A percentile compares a stretch with the other conserved stretches of the same genome.
Conservation (phyloP, 768 basidiomycete species). For the Pholiota conissans region DNA sequence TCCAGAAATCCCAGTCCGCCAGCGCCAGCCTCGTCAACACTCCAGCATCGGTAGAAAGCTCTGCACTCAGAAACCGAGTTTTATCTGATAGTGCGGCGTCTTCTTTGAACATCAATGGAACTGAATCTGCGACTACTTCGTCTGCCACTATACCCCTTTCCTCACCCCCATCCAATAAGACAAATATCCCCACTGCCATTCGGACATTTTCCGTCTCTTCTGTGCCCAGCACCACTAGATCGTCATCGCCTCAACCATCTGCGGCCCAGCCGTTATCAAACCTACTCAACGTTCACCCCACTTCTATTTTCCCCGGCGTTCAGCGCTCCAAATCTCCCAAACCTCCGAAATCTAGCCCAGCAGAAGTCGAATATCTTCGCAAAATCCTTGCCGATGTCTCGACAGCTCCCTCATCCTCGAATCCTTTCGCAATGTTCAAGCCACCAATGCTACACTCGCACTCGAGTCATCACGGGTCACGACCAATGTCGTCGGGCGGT, state of each 20-base stretch:
- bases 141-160: background rate
- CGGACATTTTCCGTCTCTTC: constrained; percentile 4
- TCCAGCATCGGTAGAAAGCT: background rate
- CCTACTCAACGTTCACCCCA: constrained; percentile 1
- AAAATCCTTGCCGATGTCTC: constrained; percentile 67
- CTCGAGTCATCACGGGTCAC: constrained; percentile 4
- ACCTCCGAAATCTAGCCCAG: constrained; percentile 51
- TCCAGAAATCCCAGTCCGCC: constrained; percentile 17
- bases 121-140: background rate
- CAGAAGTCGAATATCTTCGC: constrained; percentile 67
- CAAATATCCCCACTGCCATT: constrained; percentile 5
- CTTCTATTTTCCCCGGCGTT: constrained; percentile 19
- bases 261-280: constrained; percentile 1
- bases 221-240: background rate
- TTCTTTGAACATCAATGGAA: background rate
- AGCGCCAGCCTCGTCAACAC: background rate
- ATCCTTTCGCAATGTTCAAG: constrained; percentile 52
- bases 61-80: constrained; percentile 1
- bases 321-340: constrained; percentile 45
- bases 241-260: constrained; percentile 2
- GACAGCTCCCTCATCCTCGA: constrained; percentile 33
- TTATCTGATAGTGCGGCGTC: background rate
- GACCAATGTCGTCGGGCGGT: constrained; percentile 1
- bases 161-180: background rate
- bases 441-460: constrained; percentile 27